Evolutionary conservation across 139 green algal genomes (phyloP).

Genomic region (Mychonastes homosphaera): DNA sequence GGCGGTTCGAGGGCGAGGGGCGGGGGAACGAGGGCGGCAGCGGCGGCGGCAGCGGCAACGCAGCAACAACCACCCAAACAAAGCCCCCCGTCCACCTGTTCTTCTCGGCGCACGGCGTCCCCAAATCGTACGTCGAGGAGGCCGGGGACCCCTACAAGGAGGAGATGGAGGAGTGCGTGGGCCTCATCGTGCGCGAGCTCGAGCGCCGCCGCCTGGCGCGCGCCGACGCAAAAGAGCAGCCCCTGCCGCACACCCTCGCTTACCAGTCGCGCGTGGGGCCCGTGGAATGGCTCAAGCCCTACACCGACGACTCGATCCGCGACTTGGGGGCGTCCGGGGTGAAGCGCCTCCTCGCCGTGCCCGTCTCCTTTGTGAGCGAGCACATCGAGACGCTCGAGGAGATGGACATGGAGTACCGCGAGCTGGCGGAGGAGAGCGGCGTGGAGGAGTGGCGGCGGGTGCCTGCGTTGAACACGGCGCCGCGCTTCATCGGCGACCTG

Average conservation of each 20-base stretch:
- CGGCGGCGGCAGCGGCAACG: background rate
- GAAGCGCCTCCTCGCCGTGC: conserved; percentile 82
- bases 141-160: conserved; percentile 95
- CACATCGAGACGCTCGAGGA: conserved; percentile 99
- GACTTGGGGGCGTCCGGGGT: conserved; percentile 62
- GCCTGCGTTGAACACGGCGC: conserved; percentile 88
- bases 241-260: conserved; percentile 75
- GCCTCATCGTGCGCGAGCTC: conserved; percentile 87
- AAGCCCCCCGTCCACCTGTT: conserved; percentile 46
- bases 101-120: conserved; percentile 96
- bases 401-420: conserved; percentile 96
- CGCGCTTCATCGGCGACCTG: conserved; percentile 90
- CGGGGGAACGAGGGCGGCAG: background rate
- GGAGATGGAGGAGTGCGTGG: conserved; percentile 81
- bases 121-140: conserved; percentile 87
- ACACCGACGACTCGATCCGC: conserved; percentile 93
- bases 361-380: conserved; percentile 94
- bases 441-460: conserved; percentile 86
- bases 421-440: conserved; percentile 68
- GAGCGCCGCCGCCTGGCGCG: conserved; percentile 25
- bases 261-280: conserved; percentile 95
- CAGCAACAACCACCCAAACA: background rate
- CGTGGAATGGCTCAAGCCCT: conserved; percentile 94
- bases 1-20: conserved; percentile 32
- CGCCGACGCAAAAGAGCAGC: background rate